These are phyloP conservation scores for Rhizoclosmatium sp. DNA, from an alignment of 192 early-diverging fungal species.

Conservation along the genomic window DNA sequence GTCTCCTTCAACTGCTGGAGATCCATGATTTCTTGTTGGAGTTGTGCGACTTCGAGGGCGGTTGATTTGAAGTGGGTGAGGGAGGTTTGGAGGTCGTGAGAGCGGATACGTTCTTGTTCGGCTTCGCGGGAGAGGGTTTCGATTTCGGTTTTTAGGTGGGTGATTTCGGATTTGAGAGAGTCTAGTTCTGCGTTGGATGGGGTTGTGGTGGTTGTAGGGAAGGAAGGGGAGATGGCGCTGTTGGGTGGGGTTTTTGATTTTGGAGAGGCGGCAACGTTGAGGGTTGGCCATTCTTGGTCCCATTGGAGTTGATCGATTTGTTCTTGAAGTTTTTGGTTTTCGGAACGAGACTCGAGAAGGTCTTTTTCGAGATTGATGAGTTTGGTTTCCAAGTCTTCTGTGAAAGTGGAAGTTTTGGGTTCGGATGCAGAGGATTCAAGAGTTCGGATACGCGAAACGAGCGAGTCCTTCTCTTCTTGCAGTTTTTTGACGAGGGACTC, in stretches of 20 bases:
- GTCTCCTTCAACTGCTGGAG: slow-evolving; percentile 1
- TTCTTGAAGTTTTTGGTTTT: not conserved
- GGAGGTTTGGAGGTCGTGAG: not conserved
- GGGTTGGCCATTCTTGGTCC: slow-evolving; percentile 27
- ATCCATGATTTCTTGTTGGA: not conserved
- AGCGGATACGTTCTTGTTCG: slow-evolving; percentile 6
- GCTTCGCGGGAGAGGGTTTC: not conserved
- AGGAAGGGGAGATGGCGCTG: not conserved
- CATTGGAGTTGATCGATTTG: slow-evolving; percentile 3
- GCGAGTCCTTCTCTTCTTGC: not conserved
- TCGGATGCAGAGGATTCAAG: not conserved
- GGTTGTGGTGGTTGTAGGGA: not conserved
- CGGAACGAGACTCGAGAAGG: not conserved
- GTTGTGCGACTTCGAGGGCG: not conserved
- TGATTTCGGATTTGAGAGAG: not conserved
- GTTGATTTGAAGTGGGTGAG: not conserved
- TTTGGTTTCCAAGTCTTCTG: not conserved
- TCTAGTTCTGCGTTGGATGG: slow-evolving; percentile 7
- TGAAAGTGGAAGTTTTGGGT: not conserved
- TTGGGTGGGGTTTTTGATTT: not conserved
- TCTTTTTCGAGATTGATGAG: not conserved
- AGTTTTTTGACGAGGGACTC: not conserved
- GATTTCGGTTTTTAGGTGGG: not conserved
- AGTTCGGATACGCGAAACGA: not conserved
- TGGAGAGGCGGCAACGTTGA: not conserved